Base-by-base conservation (phyloP, 225 moss, liverwort and hornwort genomes). In the Bryum argenteum region DNA sequence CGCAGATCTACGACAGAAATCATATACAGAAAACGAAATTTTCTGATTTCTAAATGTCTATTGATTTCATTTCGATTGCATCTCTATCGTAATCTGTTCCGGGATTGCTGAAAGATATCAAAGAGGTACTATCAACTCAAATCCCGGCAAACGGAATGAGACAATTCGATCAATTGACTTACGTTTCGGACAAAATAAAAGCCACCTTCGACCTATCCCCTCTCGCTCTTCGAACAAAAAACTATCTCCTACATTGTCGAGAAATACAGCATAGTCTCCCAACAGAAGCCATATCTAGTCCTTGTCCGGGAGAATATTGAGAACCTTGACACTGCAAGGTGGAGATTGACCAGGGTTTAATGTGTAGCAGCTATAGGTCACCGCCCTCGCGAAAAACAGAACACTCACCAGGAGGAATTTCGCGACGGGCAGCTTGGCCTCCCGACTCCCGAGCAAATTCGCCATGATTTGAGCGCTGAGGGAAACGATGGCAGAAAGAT, bases 401-500 rank as follows among this genome's bases (percentile, higher is more conserved):
- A 67, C 21, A 43, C 47, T 11, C 22, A 51, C 76, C 70, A 8
- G 43, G 56, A 67, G 24, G 15, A 62, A 42, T 44, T 71, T 16
- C 44, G 24, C 24, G 20, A 41, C 55, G 17, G 22, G 76, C 71
- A 67, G 20, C 61, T 56, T n/a, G 74, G 33, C 61, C 43, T 61
- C 19, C 70, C 67, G 50, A 58, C 48, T 40, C 13, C 45, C 20
- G 71, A 40, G 23, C 66, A 67, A 12, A 77, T 18, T 63, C 74
- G 74, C 80, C 80, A 77, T 8, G 60, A 23, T 71, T 78, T 75
- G 12, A 83, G 55, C 1, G 61, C 50, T 14, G 70, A 64, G 23
- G 69, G 12, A 19, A 61, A 8, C 48, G 61, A 69, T 2, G 15
- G 61, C 9, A 58, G 14, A 15, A 18, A 0, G 11, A 14, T 1